Percentiles rank a stretch among this genome's conserved stretches.
Conservation (phyloP, 2,329 filamentous ascomycete genomes). For the Bipolaris victoriae region DNA sequence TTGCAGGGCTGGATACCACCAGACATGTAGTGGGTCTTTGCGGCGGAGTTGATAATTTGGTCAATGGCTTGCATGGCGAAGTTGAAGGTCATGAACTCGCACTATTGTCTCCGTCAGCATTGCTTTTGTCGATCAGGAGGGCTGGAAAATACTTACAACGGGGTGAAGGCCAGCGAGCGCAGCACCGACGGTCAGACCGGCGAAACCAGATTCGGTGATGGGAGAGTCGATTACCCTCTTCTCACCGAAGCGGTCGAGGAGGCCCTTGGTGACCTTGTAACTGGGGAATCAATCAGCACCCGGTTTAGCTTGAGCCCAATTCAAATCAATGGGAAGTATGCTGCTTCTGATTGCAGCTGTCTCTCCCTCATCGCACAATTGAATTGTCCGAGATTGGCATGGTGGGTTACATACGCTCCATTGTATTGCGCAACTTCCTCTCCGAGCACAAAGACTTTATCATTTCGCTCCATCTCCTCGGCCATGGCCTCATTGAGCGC, state of each 20-base stretch:
- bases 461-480: slow-evolving; percentile 93
- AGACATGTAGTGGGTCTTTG: slow-evolving; percentile 99
- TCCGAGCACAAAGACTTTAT: slow-evolving; percentile 93
- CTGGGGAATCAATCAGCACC: slow-evolving; percentile 54
- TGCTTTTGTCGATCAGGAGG: background rate
- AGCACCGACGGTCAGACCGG: slow-evolving; percentile 90
- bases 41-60: slow-evolving; percentile 98
- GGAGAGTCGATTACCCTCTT: slow-evolving; percentile 98
- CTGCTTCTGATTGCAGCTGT: background rate
- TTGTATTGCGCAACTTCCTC: slow-evolving; percentile 99
- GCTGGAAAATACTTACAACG: slow-evolving; percentile 66
- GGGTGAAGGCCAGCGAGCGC: slow-evolving; percentile 94
- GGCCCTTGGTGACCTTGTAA: slow-evolving; percentile 99
- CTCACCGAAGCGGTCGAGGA: slow-evolving; percentile 95
- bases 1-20: slow-evolving; percentile 99
- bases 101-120: slow-evolving; percentile 58
- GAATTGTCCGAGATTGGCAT: slow-evolving; percentile 16
- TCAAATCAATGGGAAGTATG: slow-evolving; percentile 5
- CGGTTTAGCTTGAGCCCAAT: background rate
- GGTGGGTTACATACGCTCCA: slow-evolving; percentile 69
- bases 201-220: slow-evolving; percentile 97
- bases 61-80: slow-evolving; percentile 99
- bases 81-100: slow-evolving; percentile 99
- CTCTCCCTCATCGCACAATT: slow-evolving; percentile 6
- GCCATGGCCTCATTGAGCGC: slow-evolving; percentile 97